Evolutionary conservation across 768 basidiomycete species (phyloP).

Genomic region (Termitomyces sp.): DNA sequence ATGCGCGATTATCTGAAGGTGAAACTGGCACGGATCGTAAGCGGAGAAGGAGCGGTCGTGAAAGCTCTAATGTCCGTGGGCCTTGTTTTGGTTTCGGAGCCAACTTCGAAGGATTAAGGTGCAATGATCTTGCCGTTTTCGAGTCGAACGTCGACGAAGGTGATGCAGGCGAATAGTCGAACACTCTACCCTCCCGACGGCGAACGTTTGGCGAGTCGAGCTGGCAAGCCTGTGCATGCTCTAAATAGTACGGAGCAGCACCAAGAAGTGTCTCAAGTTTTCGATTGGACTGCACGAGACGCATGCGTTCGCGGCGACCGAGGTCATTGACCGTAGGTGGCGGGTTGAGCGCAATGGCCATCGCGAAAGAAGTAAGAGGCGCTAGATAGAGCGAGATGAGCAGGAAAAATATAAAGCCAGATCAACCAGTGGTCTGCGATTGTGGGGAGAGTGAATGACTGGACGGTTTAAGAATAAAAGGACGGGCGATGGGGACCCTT

Average conservation of each 20-base stretch:
- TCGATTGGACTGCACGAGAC: slow-evolving; percentile 51
- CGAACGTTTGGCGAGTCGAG: slow-evolving; percentile 4
- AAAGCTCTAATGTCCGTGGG: slow-evolving; percentile 9
- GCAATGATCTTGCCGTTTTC: background rate
- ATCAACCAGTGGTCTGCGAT: slow-evolving; percentile 10
- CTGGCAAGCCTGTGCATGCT: slow-evolving; percentile 7
- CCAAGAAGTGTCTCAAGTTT: slow-evolving; percentile 55
- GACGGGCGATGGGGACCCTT: background rate
- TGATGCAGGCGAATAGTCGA: slow-evolving; percentile 15
- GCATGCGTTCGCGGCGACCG: slow-evolving; percentile 37
- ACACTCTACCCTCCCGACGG: slow-evolving; percentile 17
- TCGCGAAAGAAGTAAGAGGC: background rate
- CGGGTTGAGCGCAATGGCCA: slow-evolving; percentile 9
- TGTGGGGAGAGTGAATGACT: background rate
- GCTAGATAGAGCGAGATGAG: background rate
- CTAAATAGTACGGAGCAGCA: slow-evolving; percentile 30
- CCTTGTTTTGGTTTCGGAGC: slow-evolving; percentile 7
- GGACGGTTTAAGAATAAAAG: background rate
- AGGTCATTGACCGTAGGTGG: slow-evolving; percentile 49
- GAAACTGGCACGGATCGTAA: slow-evolving; percentile 14
- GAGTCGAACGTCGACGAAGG: slow-evolving; percentile 10
- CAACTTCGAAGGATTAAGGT: background rate
- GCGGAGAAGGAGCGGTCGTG: slow-evolving; percentile 15
- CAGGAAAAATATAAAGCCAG: background rate
- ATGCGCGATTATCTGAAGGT: slow-evolving; percentile 10